These are phyloP conservation scores for Coemansia umbellata DNA, from an alignment of 192 early-diverging fungal genomes.

Conservation along the genomic window DNA sequence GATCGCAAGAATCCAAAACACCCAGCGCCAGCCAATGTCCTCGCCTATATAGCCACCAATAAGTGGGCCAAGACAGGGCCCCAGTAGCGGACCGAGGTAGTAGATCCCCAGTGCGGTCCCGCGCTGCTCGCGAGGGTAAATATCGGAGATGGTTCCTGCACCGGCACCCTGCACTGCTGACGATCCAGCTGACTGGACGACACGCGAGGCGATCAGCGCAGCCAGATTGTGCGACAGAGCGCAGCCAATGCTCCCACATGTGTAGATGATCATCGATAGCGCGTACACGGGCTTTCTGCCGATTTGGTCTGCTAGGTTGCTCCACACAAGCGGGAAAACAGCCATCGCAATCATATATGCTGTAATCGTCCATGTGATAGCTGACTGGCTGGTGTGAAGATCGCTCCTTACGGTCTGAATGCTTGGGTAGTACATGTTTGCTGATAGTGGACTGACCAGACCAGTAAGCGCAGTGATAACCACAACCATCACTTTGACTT, in stretches of 20 bases:
- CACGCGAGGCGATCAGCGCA: conserved; percentile 44
- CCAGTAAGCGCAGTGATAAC: conserved; percentile 37
- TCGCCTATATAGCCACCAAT: conserved; percentile 55
- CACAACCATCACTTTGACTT: conserved; percentile 30
- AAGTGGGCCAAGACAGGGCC: conserved; percentile 53
- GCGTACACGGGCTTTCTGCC: conserved; percentile 51
- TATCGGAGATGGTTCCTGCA: conserved; percentile 53
- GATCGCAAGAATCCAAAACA: conserved; percentile 59
- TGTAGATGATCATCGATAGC: conserved; percentile 41
- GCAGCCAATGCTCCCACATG: conserved; percentile 47
- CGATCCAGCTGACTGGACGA: conserved; percentile 50
- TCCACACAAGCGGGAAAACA: conserved; percentile 54
- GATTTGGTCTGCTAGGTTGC: conserved; percentile 50
- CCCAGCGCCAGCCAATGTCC: conserved; percentile 52
- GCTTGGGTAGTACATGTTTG: conserved; percentile 52
- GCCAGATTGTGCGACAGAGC: conserved; percentile 34
- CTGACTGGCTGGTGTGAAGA: conserved; percentile 31
- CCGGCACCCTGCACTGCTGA: conserved; percentile 51
- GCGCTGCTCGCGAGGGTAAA: conserved; percentile 51
- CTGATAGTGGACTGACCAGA: conserved; percentile 50
- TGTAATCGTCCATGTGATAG: conserved; percentile 47
- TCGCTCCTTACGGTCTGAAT: conserved; percentile 41
- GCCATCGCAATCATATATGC: conserved; percentile 51
- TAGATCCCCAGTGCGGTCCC: conserved; percentile 56
- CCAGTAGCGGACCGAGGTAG: conserved; percentile 51